Evolutionary conservation across 768 basidiomycete genomes (phyloP).

Genomic region (Xanthoconium stramineum): DNA sequence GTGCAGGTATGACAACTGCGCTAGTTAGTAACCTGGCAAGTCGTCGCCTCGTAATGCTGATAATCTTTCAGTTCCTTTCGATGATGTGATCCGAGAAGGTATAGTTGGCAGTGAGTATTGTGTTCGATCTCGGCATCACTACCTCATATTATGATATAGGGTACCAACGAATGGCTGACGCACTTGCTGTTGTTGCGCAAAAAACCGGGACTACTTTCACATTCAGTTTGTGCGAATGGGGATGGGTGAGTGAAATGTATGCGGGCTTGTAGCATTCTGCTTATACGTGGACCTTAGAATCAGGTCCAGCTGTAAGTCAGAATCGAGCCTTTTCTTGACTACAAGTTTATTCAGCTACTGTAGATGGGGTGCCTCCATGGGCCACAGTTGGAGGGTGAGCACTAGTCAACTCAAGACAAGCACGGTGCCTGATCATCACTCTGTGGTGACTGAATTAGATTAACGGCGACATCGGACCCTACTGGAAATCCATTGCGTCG

Average conservation of each 20-base stretch:
- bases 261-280: not conserved
- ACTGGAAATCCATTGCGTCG: constrained; percentile 48
- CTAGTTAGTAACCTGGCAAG: constrained; percentile 33
- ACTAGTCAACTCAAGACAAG: not conserved
- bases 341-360: not conserved
- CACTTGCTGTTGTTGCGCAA: constrained; percentile 45
- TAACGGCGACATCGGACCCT: constrained; percentile 28
- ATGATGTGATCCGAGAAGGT: constrained; percentile 50
- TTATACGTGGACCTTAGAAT: constrained; percentile 33
- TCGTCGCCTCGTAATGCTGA: not conserved
- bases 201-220: constrained; percentile 50
- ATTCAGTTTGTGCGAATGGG: constrained; percentile 68
- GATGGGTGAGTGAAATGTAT: constrained; percentile 41
- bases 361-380: constrained; percentile 36
- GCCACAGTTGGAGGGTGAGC: constrained; percentile 44
- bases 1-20: constrained; percentile 57
- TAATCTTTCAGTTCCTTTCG: constrained; percentile 46
- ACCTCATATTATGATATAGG: constrained; percentile 33
- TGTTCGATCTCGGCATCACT: not conserved
- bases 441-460: constrained; percentile 7
- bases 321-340: constrained; percentile 19
- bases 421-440: not conserved
- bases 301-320: constrained; percentile 60
- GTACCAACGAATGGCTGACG: constrained; percentile 57
- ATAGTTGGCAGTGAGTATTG: constrained; percentile 46